Evolutionary conservation across 148 eudicot species (phyloP), one percentile per base, ranked within the genome.

Genomic region (Arbutus unedo): DNA sequence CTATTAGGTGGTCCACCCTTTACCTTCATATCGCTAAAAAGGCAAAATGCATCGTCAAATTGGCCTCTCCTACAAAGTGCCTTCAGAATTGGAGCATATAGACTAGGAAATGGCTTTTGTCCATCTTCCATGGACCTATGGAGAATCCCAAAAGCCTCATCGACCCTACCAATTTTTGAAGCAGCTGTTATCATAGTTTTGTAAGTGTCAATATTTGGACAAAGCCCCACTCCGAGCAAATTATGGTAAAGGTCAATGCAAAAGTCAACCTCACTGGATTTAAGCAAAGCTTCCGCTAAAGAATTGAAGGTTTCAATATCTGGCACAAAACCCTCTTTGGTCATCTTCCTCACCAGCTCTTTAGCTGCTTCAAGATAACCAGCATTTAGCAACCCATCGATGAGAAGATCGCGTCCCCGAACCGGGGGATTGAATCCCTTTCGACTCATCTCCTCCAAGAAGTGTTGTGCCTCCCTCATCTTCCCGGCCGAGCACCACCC

Each of bases 401-500:
- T 87, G 89, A 96, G 85, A 81, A 96, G 88, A 83, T 96, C 98
- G 73, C 97, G 93, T 16, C 98, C 99, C 72, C 97, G 86, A 67
- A 96, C 92, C 13, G 99, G 98, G 3, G 98, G 99, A 79, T 94
- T 93, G 80, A 89, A 94, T 5, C 99, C 98, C 74, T 93, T 94
- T 64, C 43, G 83, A 82, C 97, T 96, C 99, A 96, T 96, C 88
- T 96, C 99, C 90, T 91, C 92, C 73, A 96, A 82, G 87, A 96
- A 96, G 38, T 82, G 85, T 76, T 92, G 92, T 0, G 99, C 99
- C 84, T 96, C 98, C 81, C 86, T 87, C 91, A 94, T 83, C 83
- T 94, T 96, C 80, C 99, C 99, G 1, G 95, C 92, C 48, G 93
- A 92, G 85, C 99, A 96, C 99, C 99, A 96, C 19, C 93, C 98